Evolutionary conservation across 2,329 filamentous ascomycete genomes (phyloP), one percentile per base, ranked within the genome.

Genomic region (Camillea tinctor): DNA sequence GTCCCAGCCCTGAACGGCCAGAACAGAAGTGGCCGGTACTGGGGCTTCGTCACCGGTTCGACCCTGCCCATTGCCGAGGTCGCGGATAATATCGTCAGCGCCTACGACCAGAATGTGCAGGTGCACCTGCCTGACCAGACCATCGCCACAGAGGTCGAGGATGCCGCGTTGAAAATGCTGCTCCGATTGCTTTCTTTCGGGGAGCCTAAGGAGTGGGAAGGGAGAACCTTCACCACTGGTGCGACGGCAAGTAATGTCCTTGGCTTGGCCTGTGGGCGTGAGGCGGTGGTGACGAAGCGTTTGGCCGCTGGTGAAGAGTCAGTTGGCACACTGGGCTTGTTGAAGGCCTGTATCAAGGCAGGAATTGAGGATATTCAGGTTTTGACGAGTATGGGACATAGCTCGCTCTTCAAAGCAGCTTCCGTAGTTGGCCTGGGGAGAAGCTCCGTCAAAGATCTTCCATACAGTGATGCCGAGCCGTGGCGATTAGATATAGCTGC

Each of bases 41-140:
- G 92, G 73, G 93, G 92, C 60, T 97, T 97, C 73, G 90, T 97
- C 5, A 96, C 89, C 0, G 94, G 94, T 51, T 90, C 92, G 15
- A 81, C 83, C 7, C 90, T 93, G 0, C 91, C 92, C 5, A 86
- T 92, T 22, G 93, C 93, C 30, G 83, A 89, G 66, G 84, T 91
- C 57, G 93, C 92, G 1, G 94, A 97, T 73, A 90, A 92, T 64
- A 76, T 97, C n/a, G 92, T 94, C 62, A 88, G 88, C 4, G 83
- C 85, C 8, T 84, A 89, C 62, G 93, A 97, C 72, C 92, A 96
- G 72, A 97, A 93, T 73, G 88, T 93, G 4, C 84, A 88, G 60
- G 91, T 96, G 0, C 93, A 97, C 73, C 79, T 97, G 1, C 88
- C 92, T 0, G 78, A 80, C 20, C 90, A 97, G 73, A 90, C 87